These are phyloP conservation scores for Jamesozyma hellenica DNA, from an alignment of 805 yeast species.

Conservation along the genomic window DNA sequence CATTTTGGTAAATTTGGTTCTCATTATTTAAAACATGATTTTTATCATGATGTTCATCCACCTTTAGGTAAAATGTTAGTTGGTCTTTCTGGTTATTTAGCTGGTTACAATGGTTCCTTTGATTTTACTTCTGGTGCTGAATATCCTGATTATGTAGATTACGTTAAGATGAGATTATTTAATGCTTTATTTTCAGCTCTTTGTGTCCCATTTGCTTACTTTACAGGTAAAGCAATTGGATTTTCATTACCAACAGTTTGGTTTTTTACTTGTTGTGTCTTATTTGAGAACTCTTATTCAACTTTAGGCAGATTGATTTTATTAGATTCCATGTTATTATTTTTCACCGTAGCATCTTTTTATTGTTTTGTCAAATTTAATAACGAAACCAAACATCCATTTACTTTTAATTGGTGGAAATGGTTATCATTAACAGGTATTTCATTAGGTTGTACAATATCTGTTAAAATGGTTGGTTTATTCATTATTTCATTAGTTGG, in stretches of 20 bases:
- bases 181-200: conserved; percentile 58
- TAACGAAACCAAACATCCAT: conserved; percentile 34
- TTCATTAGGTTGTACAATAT: conserved; percentile 78
- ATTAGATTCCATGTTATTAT: conserved; percentile 65
- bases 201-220: conserved; percentile 63
- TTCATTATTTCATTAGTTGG: conserved; percentile 85
- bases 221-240: conserved; percentile 52
- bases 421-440: conserved; percentile 83
- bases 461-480: conserved; percentile 95
- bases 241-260: conserved; percentile 43
- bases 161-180: conserved; percentile 57
- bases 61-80: conserved; percentile 76
- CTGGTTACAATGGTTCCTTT: conserved; percentile 76
- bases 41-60: conserved; percentile 81
- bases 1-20: conserved; percentile 85
- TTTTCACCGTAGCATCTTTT: conserved; percentile 65
- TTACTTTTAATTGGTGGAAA: conserved; percentile 84
- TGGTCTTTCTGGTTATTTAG: conserved; percentile 67
- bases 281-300: conserved; percentile 59
- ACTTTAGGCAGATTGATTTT: conserved; percentile 66
- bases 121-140: conserved; percentile 56
- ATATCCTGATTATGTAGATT: conserved; percentile 56
- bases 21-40: conserved; percentile 65
- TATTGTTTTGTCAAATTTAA: conserved; percentile 50
- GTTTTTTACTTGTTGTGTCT: conserved; percentile 52